phyloP scores from a whole-genome alignment of 2,329 filamentous ascomycete genomes.

The Phaeoacremonium minimum region DNA sequence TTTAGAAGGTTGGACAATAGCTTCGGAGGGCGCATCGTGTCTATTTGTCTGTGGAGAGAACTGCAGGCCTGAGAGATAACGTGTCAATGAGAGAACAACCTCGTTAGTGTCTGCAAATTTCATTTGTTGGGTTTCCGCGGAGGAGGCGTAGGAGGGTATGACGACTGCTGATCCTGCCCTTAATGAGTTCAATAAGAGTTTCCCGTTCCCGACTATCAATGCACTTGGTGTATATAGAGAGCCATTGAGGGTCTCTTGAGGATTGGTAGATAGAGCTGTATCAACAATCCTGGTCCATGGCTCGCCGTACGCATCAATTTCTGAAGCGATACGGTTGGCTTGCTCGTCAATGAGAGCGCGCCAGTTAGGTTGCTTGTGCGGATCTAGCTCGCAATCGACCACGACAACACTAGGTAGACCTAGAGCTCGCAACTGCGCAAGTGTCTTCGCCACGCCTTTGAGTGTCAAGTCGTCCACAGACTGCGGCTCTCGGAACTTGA shows the following conservation, averaged over 20 bases:
- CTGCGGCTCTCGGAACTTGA: conserved; percentile 77
- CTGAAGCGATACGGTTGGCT: conserved; percentile 67
- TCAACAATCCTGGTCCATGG: conserved; percentile 67
- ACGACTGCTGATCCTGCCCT: conserved; percentile 67
- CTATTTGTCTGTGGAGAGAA: too few species aligned
- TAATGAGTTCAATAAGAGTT: conserved; percentile 61
- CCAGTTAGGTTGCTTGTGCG: conserved; percentile 19
- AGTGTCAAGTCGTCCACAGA: conserved; percentile 64
- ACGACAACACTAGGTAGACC: conserved; percentile 81
- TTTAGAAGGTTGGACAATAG: conserved; percentile 33
- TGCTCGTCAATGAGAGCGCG: conserved; percentile 48
- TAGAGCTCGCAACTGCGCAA: conserved; percentile 77
- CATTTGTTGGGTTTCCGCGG: conserved; percentile 31
- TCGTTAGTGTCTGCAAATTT: conserved; percentile 47
- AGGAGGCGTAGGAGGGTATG: conserved; percentile 48
- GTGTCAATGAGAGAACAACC: conserved; percentile 71
- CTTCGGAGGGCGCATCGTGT: conserved; percentile 28
- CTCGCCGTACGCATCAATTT: conserved; percentile 66
- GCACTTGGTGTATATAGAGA: conserved; percentile 20
- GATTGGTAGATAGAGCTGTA: conserved; percentile 36
- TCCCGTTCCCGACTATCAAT: conserved; percentile 37
- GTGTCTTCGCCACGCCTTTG: conserved; percentile 72
- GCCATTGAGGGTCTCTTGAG: conserved; percentile 2
- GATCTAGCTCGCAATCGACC: conserved; percentile 61
- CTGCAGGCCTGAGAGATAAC: conserved; percentile 68